Conservation (phyloP, 192 early-diverging fungal genomes). For the Coemansia sp. region DNA sequence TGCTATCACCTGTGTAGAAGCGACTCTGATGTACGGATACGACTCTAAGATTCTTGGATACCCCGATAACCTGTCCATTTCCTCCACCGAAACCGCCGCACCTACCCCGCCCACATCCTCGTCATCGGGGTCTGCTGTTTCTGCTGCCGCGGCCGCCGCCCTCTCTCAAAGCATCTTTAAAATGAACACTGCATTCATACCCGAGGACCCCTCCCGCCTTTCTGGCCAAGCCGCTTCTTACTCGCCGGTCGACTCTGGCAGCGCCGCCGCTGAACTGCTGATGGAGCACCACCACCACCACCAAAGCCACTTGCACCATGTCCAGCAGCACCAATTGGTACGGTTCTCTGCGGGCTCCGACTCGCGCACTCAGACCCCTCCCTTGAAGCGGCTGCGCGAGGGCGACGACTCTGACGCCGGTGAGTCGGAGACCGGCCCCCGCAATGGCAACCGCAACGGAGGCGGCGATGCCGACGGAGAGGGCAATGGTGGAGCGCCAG, state of each 20-base stretch:
- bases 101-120: slow-evolving; percentile 17
- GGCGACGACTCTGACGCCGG: slow-evolving; percentile 67
- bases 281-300: slow-evolving; percentile 32
- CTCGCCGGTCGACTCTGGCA: slow-evolving; percentile 26
- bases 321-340: slow-evolving; percentile 25
- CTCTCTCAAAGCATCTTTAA: slow-evolving; percentile 32
- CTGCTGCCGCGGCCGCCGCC: not conserved
- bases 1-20: not conserved
- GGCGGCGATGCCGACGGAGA: not conserved
- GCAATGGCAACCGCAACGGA: slow-evolving; percentile 14
- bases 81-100: slow-evolving; percentile 44
- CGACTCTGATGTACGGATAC: slow-evolving; percentile 46
- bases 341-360: slow-evolving; percentile 36
- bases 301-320: slow-evolving; percentile 7
- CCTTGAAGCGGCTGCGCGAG: slow-evolving; percentile 48
- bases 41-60: slow-evolving; percentile 32
- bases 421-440: slow-evolving; percentile 56
- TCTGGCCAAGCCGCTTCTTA: slow-evolving; percentile 16
- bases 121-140: slow-evolving; percentile 14
- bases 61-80: slow-evolving; percentile 44
- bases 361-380: slow-evolving; percentile 46
- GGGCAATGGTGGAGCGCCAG: not conserved
- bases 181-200: slow-evolving; percentile 50
- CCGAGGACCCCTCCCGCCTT: slow-evolving; percentile 38
- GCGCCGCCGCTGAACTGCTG: slow-evolving; percentile 13